These are phyloP conservation scores for Aspergillus transmontanensis DNA, from an alignment of 2,329 filamentous ascomycete species.

Conservation along the genomic window DNA sequence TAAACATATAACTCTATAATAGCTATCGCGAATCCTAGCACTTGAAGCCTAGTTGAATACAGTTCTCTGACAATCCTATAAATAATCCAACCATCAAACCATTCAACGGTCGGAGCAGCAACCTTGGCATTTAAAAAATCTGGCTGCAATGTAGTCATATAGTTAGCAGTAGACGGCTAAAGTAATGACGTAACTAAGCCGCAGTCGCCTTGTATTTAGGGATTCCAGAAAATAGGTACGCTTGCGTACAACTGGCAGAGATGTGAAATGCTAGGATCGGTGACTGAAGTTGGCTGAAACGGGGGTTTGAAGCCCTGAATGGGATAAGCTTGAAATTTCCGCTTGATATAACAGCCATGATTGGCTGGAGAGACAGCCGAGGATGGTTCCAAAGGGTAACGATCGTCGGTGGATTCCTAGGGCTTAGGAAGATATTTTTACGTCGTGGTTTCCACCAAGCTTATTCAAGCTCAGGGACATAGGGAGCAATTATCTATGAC, in stretches of 20 bases:
- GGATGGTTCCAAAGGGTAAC: neutral
- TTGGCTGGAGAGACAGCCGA: neutral
- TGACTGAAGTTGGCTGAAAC: neutral
- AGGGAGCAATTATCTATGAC: too few relatives aligned
- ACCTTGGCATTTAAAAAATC: too few relatives aligned
- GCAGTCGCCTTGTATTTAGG: neutral
- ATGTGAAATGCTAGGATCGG: neutral
- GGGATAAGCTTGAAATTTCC: too few relatives aligned
- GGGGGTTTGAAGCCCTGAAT: too few relatives aligned
- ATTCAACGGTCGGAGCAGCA: too few relatives aligned
- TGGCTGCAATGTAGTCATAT: too few relatives aligned
- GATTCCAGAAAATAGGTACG: neutral
- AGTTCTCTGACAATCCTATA: too few relatives aligned
- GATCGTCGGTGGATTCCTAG: neutral
- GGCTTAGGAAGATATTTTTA: neutral
- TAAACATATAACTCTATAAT: too few relatives aligned
- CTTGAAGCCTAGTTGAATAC: too few relatives aligned
- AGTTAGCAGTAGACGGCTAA: neutral
- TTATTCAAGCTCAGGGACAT: neutral
- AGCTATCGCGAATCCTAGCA: too few relatives aligned
- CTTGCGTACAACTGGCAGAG: neutral
- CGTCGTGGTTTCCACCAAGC: neutral
- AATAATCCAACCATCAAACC: too few relatives aligned
- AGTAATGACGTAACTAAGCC: neutral
- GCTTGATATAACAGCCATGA: neutral